Evolutionary conservation across 208 protist genomes (phyloP).

Genomic region (Crithidia sp.): DNA sequence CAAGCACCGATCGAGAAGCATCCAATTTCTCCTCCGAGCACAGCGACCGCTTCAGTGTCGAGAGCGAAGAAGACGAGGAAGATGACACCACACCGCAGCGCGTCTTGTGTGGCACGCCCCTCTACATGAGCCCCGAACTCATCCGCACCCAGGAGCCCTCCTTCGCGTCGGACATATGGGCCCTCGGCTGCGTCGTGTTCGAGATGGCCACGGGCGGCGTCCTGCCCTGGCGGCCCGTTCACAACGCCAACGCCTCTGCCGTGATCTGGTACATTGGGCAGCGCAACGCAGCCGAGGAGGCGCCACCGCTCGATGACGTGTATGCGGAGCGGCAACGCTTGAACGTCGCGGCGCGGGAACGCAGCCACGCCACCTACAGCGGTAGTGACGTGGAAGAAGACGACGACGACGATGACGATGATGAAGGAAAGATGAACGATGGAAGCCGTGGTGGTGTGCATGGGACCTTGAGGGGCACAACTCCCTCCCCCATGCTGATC

Average conservation of each 20-base stretch:
- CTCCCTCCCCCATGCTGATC: conserved; percentile 53
- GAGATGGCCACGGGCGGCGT: conserved; percentile 90
- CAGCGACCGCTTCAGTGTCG: conserved; percentile 2
- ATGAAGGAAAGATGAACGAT: not conserved
- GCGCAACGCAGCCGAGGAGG: conserved; percentile 24
- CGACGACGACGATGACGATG: not conserved
- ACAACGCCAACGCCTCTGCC: conserved; percentile 44
- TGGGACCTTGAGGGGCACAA: conserved; percentile 5
- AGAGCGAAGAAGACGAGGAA: not conserved
- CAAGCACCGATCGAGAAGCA: not conserved
- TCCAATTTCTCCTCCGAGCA: not conserved
- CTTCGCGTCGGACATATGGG: conserved; percentile 88
- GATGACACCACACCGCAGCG: conserved; percentile 14
- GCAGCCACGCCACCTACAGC: not conserved
- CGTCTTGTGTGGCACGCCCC: conserved; percentile 71
- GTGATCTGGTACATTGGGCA: conserved; percentile 77
- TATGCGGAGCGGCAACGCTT: conserved; percentile 29
- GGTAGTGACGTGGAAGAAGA: not conserved
- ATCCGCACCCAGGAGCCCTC: conserved; percentile 65
- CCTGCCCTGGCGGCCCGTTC: conserved; percentile 69
- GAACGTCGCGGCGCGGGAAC: conserved; percentile 13
- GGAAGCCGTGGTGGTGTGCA: not conserved
- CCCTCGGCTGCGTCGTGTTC: conserved; percentile 85
- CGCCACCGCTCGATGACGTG: conserved; percentile 48
- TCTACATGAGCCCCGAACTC: conserved; percentile 89